Evolutionary conservation across 345 rosid genomes (phyloP), one percentile per base, ranked within the genome.

Genomic region (Syzygium aromaticum): DNA sequence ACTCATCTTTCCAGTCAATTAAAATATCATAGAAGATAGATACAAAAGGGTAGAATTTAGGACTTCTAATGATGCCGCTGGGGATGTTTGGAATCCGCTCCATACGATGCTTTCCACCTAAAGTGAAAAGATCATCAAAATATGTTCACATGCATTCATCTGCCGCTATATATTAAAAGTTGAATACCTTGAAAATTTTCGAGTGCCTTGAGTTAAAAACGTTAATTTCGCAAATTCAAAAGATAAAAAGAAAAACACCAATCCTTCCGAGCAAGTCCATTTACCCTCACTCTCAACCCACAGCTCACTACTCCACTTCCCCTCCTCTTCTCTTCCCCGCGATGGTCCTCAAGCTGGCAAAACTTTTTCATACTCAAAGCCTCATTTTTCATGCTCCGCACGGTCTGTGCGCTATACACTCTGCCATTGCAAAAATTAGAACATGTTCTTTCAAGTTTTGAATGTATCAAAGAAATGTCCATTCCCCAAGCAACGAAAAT

Each of bases 381-480:
- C 38, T 61, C 73, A n/a, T 6, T n/a, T 61, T 61, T 6, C n/a
- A n/a, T 61, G 5, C 33, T 61, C 73, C 17, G 73, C 33, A 11
- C 33, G 28, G 33, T 61, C 38, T 15, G 10, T n/a, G 38, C 73
- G 14, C n/a, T 61, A 61, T n/a, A n/a, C 73, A n/a, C 33, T 61
- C 14, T n/a, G 33, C 73, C 38, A 61, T n/a, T 13, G 73, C 28
- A 61, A 61, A 96, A 61, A 96, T 82, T 93, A 95, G 84, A 95
- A 92, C 98, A 95, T 95, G 51, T 54, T 19, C 49, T 15, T 54
- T 82, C 38, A 56, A 8, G 54, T 56, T 56, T 56, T 25, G 85
- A 25, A 13, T 25, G 30, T 22, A 51, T 59, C 51, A 40, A 30
- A 5, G 46, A 57, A 7, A 56, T 23, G 30, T 11, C 22, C 28